These are phyloP conservation scores for Musa troglodytarum DNA, from an alignment of 176 grass and related monocot genomes.

Conservation along the genomic window DNA sequence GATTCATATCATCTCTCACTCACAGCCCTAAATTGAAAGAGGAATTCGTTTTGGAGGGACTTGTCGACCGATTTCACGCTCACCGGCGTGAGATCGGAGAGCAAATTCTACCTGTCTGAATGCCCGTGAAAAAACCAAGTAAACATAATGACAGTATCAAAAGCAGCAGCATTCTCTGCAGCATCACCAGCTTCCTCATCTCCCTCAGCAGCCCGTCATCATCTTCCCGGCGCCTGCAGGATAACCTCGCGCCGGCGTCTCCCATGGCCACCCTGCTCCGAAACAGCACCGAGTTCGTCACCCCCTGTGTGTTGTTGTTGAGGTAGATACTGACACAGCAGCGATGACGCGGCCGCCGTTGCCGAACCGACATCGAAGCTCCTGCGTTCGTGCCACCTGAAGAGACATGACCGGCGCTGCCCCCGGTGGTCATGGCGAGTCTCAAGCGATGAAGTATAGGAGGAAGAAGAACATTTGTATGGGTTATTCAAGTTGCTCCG, in stretches of 20 bases:
- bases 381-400: conserved; percentile 23
- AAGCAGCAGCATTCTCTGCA: background rate
- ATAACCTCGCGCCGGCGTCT: conserved; percentile 37
- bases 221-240: background rate
- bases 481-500: too few relatives aligned
- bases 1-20: too few relatives aligned
- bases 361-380: conserved; percentile 19
- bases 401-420: background rate
- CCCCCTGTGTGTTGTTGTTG: conserved; percentile 71
- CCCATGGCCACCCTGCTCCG: conserved; percentile 66
- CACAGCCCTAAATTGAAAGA: too few relatives aligned
- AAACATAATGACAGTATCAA: background rate
- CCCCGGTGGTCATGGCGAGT: background rate
- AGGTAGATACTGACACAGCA: conserved; percentile 53
- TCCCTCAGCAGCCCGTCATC: background rate
- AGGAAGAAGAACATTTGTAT: too few relatives aligned
- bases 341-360: background rate
- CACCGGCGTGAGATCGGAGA: background rate
- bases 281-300: conserved; percentile 74
- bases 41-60: too few relatives aligned
- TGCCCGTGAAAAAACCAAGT: background rate
- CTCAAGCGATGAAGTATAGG: background rate
- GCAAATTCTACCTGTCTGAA: background rate
- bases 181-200: background rate
- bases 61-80: too few relatives aligned